Evolutionary conservation across 129 eudicot genomes (phyloP), one percentile per base, ranked within the genome.

Genomic region (sunflower (Helianthus annuus)): DNA sequence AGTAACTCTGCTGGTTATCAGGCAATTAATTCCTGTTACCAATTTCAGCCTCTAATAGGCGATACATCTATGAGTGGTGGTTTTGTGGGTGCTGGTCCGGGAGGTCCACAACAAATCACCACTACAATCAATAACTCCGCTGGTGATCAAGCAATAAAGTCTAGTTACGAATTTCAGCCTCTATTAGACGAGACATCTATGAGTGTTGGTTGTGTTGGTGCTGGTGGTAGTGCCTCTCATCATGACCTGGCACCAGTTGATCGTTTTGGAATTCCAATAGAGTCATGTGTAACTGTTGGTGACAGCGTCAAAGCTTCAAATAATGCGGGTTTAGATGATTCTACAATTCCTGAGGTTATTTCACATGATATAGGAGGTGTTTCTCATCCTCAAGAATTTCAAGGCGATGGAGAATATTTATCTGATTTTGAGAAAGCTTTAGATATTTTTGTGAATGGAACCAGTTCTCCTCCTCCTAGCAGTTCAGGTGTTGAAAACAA

Each of bases 201-300:
- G 57, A 13, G 13, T 1, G 27, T 13, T 48, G 40, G n/a, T 27
- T 48, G 10, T 34, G 9, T 15, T 27, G 60, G 61, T 49, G 19
- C 60, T 24, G 9, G 32, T 36, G 38, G 13, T 53, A 15, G 39
- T 5, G 16, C 7, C 3, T 45, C 29, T 4, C 6, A 7, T 7
- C 58, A 67, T 48, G 45, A 0, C n/a, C 51, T 69, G 7, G 59
- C 73, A 0, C 42, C 19, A 6, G 11, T 66, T 12, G 73, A 66
- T 15, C 39, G 49, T 55, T 66, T 45, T 12, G 79, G 79, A 17
- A 45, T 57, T 34, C 49, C 68, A 7, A 15, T 57, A 0, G 68
- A 65, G 54, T 4, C 38, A 10, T 54, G 46, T 29, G 48, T 40
- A 48, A 54, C 17, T n/a, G 49, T 16, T 22, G 72, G 34, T n/a